These are phyloP conservation scores for Candida sp. DNA, from an alignment of 1,139 yeast species.

Conservation along the genomic window DNA sequence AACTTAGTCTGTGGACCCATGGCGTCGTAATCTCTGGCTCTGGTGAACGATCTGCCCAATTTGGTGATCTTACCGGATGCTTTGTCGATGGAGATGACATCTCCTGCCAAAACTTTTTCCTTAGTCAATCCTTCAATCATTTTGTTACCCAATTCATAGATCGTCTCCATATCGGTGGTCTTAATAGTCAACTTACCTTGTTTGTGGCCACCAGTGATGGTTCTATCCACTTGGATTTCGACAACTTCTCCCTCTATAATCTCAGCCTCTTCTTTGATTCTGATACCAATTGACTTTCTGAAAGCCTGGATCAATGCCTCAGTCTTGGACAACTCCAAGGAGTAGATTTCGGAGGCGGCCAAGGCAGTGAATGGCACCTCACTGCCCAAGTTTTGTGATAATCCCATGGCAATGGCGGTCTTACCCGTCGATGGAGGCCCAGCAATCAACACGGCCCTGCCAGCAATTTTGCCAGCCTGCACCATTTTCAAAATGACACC, in stretches of 20 bases:
- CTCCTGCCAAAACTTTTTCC: conserved; percentile 98
- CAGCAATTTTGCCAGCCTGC: conserved; percentile 93
- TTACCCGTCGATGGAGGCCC: conserved; percentile 99
- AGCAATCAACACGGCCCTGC: conserved; percentile 93
- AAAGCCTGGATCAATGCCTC: conserved; percentile 97
- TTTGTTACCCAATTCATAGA: conserved; percentile 95
- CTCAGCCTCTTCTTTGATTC: conserved; percentile 96
- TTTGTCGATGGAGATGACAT: conserved; percentile 94
- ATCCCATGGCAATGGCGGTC: conserved; percentile 98
- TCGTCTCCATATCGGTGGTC: conserved; percentile 99
- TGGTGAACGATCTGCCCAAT: conserved; percentile 92
- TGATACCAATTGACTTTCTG: conserved; percentile 93
- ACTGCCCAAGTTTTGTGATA: conserved; percentile 84
- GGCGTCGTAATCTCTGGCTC: conserved; percentile 98
- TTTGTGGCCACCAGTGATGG: conserved; percentile 96
- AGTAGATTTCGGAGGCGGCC: conserved; percentile 93
- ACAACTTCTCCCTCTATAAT: conserved; percentile 99
- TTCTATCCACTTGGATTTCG: conserved; percentile 96
- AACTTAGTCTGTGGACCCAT: conserved; percentile 99
- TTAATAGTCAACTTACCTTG: conserved; percentile 98
- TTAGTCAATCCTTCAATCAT: conserved; percentile 97
- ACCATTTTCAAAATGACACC: conserved; percentile 95
- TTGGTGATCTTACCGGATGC: conserved; percentile 94
- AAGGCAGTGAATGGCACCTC: conserved; percentile 97
- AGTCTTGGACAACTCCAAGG: conserved; percentile 91